These are phyloP conservation scores for Leccinum insolens DNA, from an alignment of 1,284 basidiomycete species.

Conservation along the genomic window DNA sequence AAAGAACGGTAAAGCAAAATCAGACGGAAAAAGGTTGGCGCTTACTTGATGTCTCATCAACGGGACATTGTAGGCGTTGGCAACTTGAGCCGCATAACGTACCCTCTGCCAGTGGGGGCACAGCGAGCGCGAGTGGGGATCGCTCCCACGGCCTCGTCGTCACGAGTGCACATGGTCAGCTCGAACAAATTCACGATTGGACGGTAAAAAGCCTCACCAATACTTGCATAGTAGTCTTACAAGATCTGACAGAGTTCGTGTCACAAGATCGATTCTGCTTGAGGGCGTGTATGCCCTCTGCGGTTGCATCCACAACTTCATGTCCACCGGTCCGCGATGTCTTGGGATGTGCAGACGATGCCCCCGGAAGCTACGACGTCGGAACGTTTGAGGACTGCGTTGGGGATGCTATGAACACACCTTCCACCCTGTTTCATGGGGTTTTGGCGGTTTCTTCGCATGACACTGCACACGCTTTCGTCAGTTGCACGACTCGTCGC, in stretches of 20 bases:
- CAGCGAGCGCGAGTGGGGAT: conserved; percentile 60
- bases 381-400: conserved; percentile 64
- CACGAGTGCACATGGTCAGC: conserved; percentile 65
- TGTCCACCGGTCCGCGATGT: conserved; percentile 73
- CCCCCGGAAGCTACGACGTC: conserved; percentile 62
- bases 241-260: conserved; percentile 51
- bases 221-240: conserved; percentile 20
- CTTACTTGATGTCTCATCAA: conserved; percentile 39
- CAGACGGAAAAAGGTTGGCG: conserved; percentile 1
- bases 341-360: conserved; percentile 64
- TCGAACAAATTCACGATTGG: conserved; percentile 68
- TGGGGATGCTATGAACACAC: conserved; percentile 54
- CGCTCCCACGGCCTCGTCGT: conserved; percentile 74
- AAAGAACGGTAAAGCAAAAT: not conserved
- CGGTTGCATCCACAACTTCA: conserved; percentile 50
- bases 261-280: conserved; percentile 69
- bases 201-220: conserved; percentile 44
- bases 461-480: conserved; percentile 60
- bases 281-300: conserved; percentile 68
- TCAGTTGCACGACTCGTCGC: conserved; percentile 47
- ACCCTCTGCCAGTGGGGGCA: conserved; percentile 49
- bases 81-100: conserved; percentile 67
- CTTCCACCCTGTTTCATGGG: conserved; percentile 69
- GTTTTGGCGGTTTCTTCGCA: conserved; percentile 58
- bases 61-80: conserved; percentile 47